Conservation (phyloP, 768 basidiomycete genomes). For the Chalciporus pseudorubinellus region DNA sequence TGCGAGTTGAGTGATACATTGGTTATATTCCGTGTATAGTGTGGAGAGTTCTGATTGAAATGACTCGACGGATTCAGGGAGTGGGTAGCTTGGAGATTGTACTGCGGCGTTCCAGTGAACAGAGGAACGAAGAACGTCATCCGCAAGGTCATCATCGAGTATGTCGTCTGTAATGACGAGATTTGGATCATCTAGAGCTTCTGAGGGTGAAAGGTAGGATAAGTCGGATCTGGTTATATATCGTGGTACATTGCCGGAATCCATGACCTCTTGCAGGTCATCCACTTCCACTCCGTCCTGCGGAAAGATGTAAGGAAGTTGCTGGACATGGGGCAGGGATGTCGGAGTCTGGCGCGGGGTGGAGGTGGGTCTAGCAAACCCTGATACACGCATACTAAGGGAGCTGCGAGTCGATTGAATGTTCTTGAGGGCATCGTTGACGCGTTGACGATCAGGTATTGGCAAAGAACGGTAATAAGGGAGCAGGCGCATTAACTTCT, state of each 20-base stretch:
- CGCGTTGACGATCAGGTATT: conserved; percentile 25
- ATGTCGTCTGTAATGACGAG: conserved; percentile 4
- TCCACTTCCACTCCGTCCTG: conserved; percentile 4
- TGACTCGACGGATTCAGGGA: conserved; percentile 22
- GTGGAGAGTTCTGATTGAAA: conserved; percentile 40
- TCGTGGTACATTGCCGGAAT: conserved; percentile 2
- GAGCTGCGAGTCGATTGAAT: conserved; percentile 9
- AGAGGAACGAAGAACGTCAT: conserved; percentile 22
- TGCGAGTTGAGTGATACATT: conserved; percentile 44
- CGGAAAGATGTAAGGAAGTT: conserved; percentile 11
- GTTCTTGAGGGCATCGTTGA: conserved; percentile 24
- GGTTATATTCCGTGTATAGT: conserved; percentile 50
- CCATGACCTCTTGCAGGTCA: conserved; percentile 16
- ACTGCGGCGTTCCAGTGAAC: conserved; percentile 26
- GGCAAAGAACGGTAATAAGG: conserved; percentile 37
- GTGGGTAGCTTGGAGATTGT: conserved; percentile 8
- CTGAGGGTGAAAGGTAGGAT: conserved; percentile 7
- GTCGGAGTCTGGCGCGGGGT: conserved; percentile 4
- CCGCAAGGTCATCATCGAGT: conserved; percentile 14
- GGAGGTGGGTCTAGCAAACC: conserved; percentile 12
- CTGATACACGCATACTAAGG: conserved; percentile 16
- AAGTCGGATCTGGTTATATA: conserved; percentile 18
- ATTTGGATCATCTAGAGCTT: conserved; percentile 4
- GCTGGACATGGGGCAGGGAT: conserved; percentile 5
- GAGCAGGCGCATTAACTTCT: conserved; percentile 40